These are phyloP conservation scores for Nemophila menziesii DNA, from an alignment of 257 asterid species.

Conservation along the genomic window DNA sequence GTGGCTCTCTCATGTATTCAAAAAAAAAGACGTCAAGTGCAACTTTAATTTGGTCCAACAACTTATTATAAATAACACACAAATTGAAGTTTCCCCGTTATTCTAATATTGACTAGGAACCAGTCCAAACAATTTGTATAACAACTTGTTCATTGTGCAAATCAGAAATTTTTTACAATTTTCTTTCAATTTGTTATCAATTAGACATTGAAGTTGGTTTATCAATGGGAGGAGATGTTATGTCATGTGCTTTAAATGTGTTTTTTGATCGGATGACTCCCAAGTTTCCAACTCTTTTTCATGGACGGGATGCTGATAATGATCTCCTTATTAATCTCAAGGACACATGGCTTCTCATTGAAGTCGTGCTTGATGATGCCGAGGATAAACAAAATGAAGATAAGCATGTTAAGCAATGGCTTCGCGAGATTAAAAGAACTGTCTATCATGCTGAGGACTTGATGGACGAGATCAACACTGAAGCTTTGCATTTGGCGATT, in stretches of 20 bases:
- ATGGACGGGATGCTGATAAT: background rate
- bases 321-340: background rate
- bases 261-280: conserved; percentile 8
- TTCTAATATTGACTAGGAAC: no score
- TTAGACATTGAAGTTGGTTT: conserved; percentile 2
- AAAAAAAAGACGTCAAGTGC: no score
- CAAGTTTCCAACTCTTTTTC: conserved; percentile 2
- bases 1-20: no score
- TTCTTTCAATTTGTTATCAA: no score
- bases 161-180: no score
- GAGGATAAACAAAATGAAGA: conserved; percentile 9
- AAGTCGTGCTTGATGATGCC: conserved; percentile 15
- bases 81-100: no score
- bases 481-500: no score
- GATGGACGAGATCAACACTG: no score
- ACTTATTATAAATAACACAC: no score
- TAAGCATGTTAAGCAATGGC: conserved; percentile 6
- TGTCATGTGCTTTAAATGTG: background rate
- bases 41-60: no score
- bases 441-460: conserved; percentile 9
- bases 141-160: no score
- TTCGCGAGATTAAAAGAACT: conserved; percentile 3
- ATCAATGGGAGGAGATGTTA: conserved; percentile 2
- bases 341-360: background rate
- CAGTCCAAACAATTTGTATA: no score